phyloP scores from a whole-genome alignment of 805 yeast species.

The Metschnikowia bowlesiae region DNA sequence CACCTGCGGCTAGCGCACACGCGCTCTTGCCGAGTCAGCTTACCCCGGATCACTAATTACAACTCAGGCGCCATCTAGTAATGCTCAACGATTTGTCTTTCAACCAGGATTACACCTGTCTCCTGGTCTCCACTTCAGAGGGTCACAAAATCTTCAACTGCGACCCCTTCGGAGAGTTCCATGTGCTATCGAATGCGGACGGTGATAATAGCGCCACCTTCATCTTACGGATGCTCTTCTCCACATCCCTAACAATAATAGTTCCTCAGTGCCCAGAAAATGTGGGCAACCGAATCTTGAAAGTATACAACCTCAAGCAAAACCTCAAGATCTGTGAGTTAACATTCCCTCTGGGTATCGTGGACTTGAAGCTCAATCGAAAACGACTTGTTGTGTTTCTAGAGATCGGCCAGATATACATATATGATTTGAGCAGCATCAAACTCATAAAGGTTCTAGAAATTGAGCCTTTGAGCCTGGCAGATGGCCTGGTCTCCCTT shows the following conservation, averaged over 20 bases:
- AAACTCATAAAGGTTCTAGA: constrained; percentile 52
- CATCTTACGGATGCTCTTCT: constrained; percentile 35
- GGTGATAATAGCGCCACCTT: constrained; percentile 24
- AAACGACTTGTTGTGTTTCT: constrained; percentile 75
- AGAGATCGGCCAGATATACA: constrained; percentile 69
- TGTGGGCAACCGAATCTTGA: constrained; percentile 29
- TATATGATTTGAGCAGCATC: constrained; percentile 90
- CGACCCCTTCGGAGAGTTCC: constrained; percentile 45
- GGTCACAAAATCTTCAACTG: constrained; percentile 39
- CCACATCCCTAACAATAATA: constrained; percentile 38
- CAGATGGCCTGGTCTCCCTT: constrained; percentile 14
- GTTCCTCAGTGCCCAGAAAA: constrained; percentile 27
- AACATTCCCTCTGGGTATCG: constrained; percentile 73
- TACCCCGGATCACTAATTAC: neutral
- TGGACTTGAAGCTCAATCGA: constrained; percentile 73
- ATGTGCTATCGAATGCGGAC: constrained; percentile 18
- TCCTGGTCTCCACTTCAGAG: constrained; percentile 31
- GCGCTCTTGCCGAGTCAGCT: neutral
- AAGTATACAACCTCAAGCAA: constrained; percentile 39
- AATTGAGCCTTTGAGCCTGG: constrained; percentile 12
- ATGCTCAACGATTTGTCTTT: constrained; percentile 35
- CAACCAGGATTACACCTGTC: constrained; percentile 40
- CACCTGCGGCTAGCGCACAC: constrained; percentile 1
- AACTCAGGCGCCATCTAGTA: neutral
- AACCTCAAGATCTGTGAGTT: constrained; percentile 71